phyloP scores from a whole-genome alignment of 768 basidiomycete species.

The Tremella yokohamensis region DNA sequence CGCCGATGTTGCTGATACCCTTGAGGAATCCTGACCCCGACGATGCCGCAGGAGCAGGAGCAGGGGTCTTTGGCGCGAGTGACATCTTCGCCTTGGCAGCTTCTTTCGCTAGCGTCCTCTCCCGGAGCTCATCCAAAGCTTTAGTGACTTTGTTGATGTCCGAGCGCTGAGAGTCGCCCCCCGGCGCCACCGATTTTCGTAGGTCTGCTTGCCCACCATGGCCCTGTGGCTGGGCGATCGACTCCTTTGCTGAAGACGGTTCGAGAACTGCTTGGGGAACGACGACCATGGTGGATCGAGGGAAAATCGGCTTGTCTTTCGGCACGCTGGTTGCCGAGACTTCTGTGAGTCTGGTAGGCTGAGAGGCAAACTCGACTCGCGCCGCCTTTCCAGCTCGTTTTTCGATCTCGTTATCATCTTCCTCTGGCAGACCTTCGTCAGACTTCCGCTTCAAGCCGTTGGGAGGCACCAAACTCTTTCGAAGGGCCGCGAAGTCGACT shows the following conservation, averaged over 20 bases:
- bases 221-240: conserved; percentile 5
- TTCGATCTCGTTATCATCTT: conserved; percentile 10
- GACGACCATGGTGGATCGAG: neutral
- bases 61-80: conserved; percentile 5
- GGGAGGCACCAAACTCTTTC: conserved; percentile 33
- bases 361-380: conserved; percentile 20
- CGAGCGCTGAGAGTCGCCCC: conserved; percentile 14
- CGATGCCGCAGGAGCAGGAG: conserved; percentile 9
- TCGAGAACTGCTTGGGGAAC: neutral
- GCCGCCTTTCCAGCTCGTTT: conserved; percentile 34
- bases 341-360: neutral
- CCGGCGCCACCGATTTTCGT: conserved; percentile 6
- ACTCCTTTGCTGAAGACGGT: neutral
- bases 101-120: conserved; percentile 31
- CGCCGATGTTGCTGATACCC: conserved; percentile 35
- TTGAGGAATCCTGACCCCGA: conserved; percentile 39
- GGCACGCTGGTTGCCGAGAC: neutral
- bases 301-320: neutral
- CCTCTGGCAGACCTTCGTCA: conserved; percentile 20
- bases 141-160: conserved; percentile 37
- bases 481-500: conserved; percentile 26
- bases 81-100: conserved; percentile 22
- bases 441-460: conserved; percentile 42
- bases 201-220: neutral
- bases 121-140: conserved; percentile 37